Conservation (phyloP, 2,329 filamentous ascomycete genomes). For the Orbilia quercus region DNA sequence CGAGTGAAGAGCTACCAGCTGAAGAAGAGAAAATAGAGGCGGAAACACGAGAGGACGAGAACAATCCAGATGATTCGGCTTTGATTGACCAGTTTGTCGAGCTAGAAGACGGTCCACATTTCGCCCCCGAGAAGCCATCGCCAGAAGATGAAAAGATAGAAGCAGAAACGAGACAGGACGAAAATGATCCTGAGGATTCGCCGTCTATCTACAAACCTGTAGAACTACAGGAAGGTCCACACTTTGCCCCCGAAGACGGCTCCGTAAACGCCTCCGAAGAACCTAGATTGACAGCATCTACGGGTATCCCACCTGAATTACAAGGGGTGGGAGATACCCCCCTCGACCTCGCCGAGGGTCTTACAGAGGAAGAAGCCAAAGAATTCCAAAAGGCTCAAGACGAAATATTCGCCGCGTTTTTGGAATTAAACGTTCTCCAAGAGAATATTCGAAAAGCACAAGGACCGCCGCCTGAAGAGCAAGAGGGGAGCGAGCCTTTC, state of each 20-base stretch:
- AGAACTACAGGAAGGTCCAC: slow-evolving; percentile 47
- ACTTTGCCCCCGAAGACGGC: slow-evolving; percentile 41
- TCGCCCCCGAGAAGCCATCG: slow-evolving; percentile 31
- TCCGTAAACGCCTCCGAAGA: slow-evolving; percentile 3
- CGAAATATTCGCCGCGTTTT: slow-evolving; percentile 51
- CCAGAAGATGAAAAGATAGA: slow-evolving; percentile 31
- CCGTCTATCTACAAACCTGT: slow-evolving; percentile 26
- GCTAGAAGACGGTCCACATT: slow-evolving; percentile 48
- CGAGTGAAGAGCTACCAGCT: slow-evolving; percentile 5
- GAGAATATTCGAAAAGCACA: slow-evolving; percentile 42
- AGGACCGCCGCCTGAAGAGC: slow-evolving; percentile 3
- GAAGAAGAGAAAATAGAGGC: slow-evolving; percentile 31
- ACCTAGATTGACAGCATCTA: slow-evolving; percentile 5
- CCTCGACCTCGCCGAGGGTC: slow-evolving; percentile 43
- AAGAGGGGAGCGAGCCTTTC: neutral
- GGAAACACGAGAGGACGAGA: slow-evolving; percentile 35
- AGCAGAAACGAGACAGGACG: slow-evolving; percentile 28
- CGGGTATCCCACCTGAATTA: slow-evolving; percentile 15
- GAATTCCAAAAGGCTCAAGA: slow-evolving; percentile 54
- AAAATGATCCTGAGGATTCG: slow-evolving; percentile 17
- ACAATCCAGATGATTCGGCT: slow-evolving; percentile 10
- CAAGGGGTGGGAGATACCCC: slow-evolving; percentile 25
- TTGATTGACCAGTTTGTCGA: slow-evolving; percentile 27
- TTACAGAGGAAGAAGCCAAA: slow-evolving; percentile 50
- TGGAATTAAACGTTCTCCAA: slow-evolving; percentile 40